Conservation (phyloP, 1,284 basidiomycete genomes). For the Ceratobasidium sp. region DNA sequence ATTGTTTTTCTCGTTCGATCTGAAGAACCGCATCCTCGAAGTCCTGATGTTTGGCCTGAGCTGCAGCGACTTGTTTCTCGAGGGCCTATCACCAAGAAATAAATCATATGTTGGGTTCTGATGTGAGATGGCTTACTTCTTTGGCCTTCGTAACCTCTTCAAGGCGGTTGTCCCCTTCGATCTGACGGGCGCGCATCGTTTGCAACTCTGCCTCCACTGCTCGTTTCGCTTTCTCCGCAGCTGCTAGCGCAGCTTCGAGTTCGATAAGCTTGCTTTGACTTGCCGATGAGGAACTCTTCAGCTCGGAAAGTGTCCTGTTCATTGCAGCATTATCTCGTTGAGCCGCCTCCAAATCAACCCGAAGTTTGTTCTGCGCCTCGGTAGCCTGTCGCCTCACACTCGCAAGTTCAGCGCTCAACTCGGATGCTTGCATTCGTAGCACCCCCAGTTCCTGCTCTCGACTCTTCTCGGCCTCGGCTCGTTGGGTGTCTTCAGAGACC, state of each 20-base stretch:
- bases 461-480: slow-evolving; percentile 84
- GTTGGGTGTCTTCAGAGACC: slow-evolving; percentile 83
- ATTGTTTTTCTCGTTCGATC: slow-evolving; percentile 80
- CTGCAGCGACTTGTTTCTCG: slow-evolving; percentile 76
- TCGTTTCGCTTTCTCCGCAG: slow-evolving; percentile 75
- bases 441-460: slow-evolving; percentile 83
- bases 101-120: neutral
- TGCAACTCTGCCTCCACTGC: slow-evolving; percentile 78
- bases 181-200: slow-evolving; percentile 71
- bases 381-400: slow-evolving; percentile 63
- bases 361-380: slow-evolving; percentile 72
- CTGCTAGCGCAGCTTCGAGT: slow-evolving; percentile 61
- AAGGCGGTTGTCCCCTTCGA: slow-evolving; percentile 72
- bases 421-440: slow-evolving; percentile 71
- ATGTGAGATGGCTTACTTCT: slow-evolving; percentile 62
- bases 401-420: slow-evolving; percentile 66
- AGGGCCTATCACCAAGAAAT: slow-evolving; percentile 59
- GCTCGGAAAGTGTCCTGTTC: slow-evolving; percentile 65
- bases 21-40: slow-evolving; percentile 88
- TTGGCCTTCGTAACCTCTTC: slow-evolving; percentile 68
- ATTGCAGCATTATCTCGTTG: slow-evolving; percentile 64
- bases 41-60: slow-evolving; percentile 79
- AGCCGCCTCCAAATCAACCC: slow-evolving; percentile 69
- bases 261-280: slow-evolving; percentile 60
- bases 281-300: slow-evolving; percentile 65